phyloP scores from a whole-genome alignment of 805 yeast species.

The Candida morakotiae region DNA sequence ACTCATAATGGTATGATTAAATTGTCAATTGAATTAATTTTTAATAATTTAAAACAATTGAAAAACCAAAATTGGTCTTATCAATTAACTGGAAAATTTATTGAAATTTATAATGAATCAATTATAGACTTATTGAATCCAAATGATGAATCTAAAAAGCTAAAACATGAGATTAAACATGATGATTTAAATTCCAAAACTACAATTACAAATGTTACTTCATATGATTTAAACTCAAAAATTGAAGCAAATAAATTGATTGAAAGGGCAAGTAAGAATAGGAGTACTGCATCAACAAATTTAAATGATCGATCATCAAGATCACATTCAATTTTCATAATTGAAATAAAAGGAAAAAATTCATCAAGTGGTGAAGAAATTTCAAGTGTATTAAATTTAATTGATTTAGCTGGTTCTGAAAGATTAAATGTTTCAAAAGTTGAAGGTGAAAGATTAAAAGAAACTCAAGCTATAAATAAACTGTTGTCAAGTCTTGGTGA shows the following conservation, averaged over 20 bases:
- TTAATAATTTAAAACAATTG: conserved; percentile 47
- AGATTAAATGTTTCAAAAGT: conserved; percentile 72
- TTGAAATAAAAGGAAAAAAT: conserved; percentile 57
- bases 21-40: conserved; percentile 66
- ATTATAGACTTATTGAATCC: conserved; percentile 61
- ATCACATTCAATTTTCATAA: conserved; percentile 79
- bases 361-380: conserved; percentile 40
- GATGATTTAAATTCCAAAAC: conserved; percentile 54
- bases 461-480: conserved; percentile 85
- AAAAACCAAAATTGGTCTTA: conserved; percentile 61
- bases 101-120: conserved; percentile 86
- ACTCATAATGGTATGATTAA: conserved; percentile 77
- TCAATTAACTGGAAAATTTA: conserved; percentile 63
- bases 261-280: conserved; percentile 49
- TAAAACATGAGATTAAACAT: conserved; percentile 69
- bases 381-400: conserved; percentile 68
- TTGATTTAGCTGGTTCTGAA: conserved; percentile 95
- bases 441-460: conserved; percentile 74
- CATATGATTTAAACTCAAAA: conserved; percentile 42
- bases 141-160: conserved; percentile 4
- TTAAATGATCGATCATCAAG: conserved; percentile 85
- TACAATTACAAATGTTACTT: conserved; percentile 54
- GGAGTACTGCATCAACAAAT: conserved; percentile 79
- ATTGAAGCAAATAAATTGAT: conserved; percentile 50
- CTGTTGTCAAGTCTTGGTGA: conserved; percentile 87